These are phyloP conservation scores for Pyrenopolyporus hunteri DNA, from an alignment of 495 filamentous ascomycete species.

Conservation along the genomic window DNA sequence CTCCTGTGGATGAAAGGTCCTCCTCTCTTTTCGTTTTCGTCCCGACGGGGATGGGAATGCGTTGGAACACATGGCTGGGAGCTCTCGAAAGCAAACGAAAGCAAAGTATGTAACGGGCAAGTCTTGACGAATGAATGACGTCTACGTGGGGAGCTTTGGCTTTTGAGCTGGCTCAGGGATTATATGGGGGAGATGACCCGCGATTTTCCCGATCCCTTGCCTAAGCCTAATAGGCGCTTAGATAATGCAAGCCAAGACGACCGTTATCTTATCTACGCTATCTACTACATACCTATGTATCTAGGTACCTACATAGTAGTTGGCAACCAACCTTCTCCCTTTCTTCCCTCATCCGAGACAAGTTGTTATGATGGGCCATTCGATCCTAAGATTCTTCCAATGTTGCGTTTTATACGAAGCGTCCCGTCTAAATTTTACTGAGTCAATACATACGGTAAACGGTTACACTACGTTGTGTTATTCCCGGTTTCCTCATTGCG, in stretches of 20 bases:
- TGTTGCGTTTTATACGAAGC: too few relatives aligned
- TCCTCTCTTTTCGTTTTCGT: neutral
- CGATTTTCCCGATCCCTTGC: neutral
- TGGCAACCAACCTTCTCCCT: too few relatives aligned
- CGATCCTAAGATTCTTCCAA: too few relatives aligned
- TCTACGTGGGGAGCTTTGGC: conserved; percentile 17
- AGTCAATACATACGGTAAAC: neutral
- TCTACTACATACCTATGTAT: too few relatives aligned
- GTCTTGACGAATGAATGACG: conserved; percentile 35
- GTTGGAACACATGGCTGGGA: conserved; percentile 13
- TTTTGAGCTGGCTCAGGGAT: conserved; percentile 1
- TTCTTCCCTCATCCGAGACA: too few relatives aligned
- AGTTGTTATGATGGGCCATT: too few relatives aligned
- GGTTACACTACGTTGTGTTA: neutral
- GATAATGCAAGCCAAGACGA: neutral
- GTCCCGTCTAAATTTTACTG: neutral
- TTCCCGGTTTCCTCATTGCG: neutral
- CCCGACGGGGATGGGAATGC: neutral
- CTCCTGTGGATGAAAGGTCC: conserved; percentile 13
- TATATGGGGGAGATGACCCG: neutral
- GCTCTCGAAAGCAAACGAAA: neutral
- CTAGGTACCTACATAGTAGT: neutral
- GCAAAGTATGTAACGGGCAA: neutral
- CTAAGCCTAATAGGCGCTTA: neutral
- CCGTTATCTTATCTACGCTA: neutral